phyloP scores from a whole-genome alignment of 1,284 basidiomycete species.

The Moniliophthora roreri region DNA sequence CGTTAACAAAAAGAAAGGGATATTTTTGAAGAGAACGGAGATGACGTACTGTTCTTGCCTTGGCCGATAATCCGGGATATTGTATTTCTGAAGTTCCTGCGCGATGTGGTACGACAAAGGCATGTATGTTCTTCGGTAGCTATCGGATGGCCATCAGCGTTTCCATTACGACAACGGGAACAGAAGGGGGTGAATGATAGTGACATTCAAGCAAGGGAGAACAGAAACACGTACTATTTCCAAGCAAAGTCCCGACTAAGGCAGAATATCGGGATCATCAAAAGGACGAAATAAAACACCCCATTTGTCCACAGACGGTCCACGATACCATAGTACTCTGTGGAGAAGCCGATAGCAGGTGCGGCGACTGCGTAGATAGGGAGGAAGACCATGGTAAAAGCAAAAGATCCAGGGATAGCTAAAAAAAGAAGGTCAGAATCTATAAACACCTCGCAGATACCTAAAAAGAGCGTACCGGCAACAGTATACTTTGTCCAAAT shows the following conservation, averaged over 20 bases:
- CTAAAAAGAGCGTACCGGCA: conserved; percentile 53
- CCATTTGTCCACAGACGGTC: conserved; percentile 84
- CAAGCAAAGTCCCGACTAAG: conserved; percentile 91
- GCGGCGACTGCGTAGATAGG: conserved; percentile 90
- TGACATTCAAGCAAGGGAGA: conserved; percentile 1
- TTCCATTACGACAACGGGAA: conserved; percentile 3
- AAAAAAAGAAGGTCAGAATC: conserved; percentile 15
- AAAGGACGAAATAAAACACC: conserved; percentile 88
- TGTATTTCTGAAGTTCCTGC: conserved; percentile 97
- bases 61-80: conserved; percentile 95
- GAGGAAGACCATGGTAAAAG: conserved; percentile 92
- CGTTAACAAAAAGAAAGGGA: conserved; percentile 4
- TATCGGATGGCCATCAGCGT: conserved; percentile 29
- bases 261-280: conserved; percentile 88
- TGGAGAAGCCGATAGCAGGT: conserved; percentile 86
- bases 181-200: background rate
- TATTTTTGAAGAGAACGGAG: conserved; percentile 5
- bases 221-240: conserved; percentile 77
- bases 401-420: conserved; percentile 96
- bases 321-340: conserved; percentile 88
- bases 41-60: conserved; percentile 89
- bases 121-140: conserved; percentile 88
- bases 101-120: conserved; percentile 96
- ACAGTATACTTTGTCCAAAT: conserved; percentile 99
- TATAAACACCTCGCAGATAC: background rate